Percentiles rank a stretch among this genome's conserved stretches.
These are phyloP conservation scores for Starmerella khaoyaiensis DNA, from an alignment of 805 yeast species.

Conservation along the genomic window DNA sequence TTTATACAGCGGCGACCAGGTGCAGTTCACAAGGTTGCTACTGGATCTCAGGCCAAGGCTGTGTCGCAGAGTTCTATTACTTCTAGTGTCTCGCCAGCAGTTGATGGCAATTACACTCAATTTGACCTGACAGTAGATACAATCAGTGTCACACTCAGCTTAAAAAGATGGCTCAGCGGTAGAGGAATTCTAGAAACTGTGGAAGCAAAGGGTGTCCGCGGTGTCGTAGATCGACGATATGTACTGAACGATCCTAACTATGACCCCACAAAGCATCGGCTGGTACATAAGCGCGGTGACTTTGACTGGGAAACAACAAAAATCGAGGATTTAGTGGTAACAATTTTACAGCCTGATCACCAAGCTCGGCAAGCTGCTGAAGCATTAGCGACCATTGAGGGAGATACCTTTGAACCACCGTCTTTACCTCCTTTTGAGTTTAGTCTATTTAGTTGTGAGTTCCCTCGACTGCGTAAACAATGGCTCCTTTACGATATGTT, in stretches of 20 bases:
- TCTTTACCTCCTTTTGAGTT: conserved; percentile 71
- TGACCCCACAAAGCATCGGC: conserved; percentile 66
- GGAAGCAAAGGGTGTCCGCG: conserved; percentile 74
- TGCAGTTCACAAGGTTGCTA: conserved; percentile 37
- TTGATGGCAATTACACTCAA: conserved; percentile 90
- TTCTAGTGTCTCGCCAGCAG: background rate
- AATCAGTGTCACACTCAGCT: conserved; percentile 64
- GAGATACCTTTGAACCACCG: conserved; percentile 7
- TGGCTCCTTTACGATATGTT: conserved; percentile 85
- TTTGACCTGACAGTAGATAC: conserved; percentile 83
- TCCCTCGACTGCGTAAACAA: conserved; percentile 70
- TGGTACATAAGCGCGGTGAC: conserved; percentile 70
- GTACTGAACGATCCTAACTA: conserved; percentile 72
- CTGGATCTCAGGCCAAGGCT: conserved; percentile 65
- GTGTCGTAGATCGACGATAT: conserved; percentile 83
- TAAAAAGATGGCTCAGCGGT: conserved; percentile 81
- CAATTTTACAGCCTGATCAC: conserved; percentile 57
- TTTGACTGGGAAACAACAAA: conserved; percentile 76
- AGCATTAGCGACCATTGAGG: background rate
- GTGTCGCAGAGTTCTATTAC: conserved; percentile 37
- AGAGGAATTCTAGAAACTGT: conserved; percentile 72
- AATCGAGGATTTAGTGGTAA: conserved; percentile 74
- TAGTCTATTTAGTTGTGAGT: conserved; percentile 74
- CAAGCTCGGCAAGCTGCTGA: conserved; percentile 2
- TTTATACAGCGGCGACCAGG: conserved; percentile 77